A percentile compares a stretch with the other conserved stretches of the same genome.
Conservation (phyloP, 179 eudicot species). For the Actinidia chinensis region DNA sequence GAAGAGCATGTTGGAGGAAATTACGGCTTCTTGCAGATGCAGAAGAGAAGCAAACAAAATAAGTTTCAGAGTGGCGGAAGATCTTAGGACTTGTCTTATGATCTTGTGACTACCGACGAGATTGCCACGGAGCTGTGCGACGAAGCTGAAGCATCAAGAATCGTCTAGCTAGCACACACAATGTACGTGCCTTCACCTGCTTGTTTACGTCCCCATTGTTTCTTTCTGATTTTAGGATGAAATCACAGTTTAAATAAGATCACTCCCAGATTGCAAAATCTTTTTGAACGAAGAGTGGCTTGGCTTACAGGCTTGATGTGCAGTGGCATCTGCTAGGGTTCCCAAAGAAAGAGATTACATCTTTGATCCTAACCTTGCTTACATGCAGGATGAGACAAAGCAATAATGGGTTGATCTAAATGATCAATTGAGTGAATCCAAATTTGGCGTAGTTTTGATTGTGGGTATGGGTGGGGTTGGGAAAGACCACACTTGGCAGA, state of each 20-base stretch:
- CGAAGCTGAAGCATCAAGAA: background rate
- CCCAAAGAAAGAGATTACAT: conserved; percentile 14
- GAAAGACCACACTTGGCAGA: too few species aligned
- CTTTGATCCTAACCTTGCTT: conserved; percentile 1
- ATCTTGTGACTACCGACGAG: conserved; percentile 27
- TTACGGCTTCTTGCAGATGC: conserved; percentile 32
- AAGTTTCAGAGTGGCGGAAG: background rate
- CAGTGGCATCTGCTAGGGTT: background rate
- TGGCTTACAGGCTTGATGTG: conserved; percentile 5
- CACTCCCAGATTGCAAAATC: conserved; percentile 15
- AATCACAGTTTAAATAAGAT: conserved; percentile 22
- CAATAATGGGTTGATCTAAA: conserved; percentile 1
- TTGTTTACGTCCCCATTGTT: background rate
- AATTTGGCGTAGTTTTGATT: conserved; percentile 16
- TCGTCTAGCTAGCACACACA: background rate
- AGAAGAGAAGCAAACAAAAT: conserved; percentile 26
- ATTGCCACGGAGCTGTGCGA: conserved; percentile 19
- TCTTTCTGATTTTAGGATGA: conserved; percentile 1
- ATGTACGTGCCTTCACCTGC: background rate
- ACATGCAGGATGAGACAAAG: conserved; percentile 17
- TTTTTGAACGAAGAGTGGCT: conserved; percentile 14
- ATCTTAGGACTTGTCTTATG: conserved; percentile 26
- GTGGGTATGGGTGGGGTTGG: conserved; percentile 22
- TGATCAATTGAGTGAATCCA: background rate
- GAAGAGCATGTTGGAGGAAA: background rate